Percentiles rank a stretch among this genome's conserved stretches.
Conservation (phyloP, 1,284 basidiomycete species). For the Ceratorhiza oryzae-sativae region DNA sequence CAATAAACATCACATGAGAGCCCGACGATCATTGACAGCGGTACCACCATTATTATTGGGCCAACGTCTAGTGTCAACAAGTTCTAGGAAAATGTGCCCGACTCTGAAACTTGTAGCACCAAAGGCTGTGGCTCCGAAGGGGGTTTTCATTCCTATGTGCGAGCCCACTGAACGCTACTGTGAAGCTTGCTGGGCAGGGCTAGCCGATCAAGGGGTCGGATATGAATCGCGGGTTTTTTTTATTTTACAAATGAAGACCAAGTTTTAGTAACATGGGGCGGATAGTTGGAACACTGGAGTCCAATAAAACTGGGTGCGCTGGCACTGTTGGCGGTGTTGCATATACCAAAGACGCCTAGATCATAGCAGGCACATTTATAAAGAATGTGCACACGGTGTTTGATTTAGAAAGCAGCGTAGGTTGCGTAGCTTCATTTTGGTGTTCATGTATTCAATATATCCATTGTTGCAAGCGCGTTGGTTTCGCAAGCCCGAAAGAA, state of each 20-base stretch:
- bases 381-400: conserved; percentile 25
- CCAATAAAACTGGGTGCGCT: conserved; percentile 60
- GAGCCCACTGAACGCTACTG: conserved; percentile 46
- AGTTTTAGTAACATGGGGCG: no score
- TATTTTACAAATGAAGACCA: no score
- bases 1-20: neutral
- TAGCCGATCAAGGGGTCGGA: conserved; percentile 64
- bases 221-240: conserved; percentile 62
- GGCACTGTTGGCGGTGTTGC: conserved; percentile 77
- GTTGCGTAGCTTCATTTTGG: neutral
- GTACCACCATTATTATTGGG: conserved; percentile 53
- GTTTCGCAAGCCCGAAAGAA: conserved; percentile 1
- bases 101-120: neutral
- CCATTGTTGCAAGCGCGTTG: neutral
- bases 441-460: neutral
- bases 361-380: conserved; percentile 78
- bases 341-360: conserved; percentile 56
- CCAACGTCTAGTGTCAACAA: conserved; percentile 45
- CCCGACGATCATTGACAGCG: conserved; percentile 50
- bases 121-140: neutral
- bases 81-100: conserved; percentile 39
- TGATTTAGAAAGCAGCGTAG: conserved; percentile 3
- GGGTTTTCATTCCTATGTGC: conserved; percentile 46
- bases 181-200: conserved; percentile 47
- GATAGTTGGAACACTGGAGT: neutral